A percentile compares a stretch with the other conserved stretches of the same genome.
These are phyloP conservation scores for Auricularia auricula-judae DNA, from an alignment of 768 basidiomycete genomes.

Conservation along the genomic window DNA sequence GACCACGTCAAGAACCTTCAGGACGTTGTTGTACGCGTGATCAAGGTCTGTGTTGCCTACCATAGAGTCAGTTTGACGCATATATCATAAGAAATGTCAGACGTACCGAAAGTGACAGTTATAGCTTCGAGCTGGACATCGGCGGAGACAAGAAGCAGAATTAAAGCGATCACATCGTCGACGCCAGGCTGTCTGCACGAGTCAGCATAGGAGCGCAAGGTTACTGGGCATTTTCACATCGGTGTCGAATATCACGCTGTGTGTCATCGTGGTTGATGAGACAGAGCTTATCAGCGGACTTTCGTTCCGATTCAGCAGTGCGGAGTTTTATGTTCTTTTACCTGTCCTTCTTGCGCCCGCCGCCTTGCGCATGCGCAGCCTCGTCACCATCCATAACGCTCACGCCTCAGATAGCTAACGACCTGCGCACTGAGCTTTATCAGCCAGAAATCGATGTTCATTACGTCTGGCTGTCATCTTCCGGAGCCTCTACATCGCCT, in stretches of 20 bases:
- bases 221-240: constrained; percentile 2
- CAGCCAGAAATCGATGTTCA: constrained; percentile 47
- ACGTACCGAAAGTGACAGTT: constrained; percentile 11
- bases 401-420: constrained; percentile 82
- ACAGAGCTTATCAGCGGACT: not conserved
- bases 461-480: constrained; percentile 47
- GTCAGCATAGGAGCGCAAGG: not conserved
- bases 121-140: constrained; percentile 12
- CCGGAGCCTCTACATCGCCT: constrained; percentile 24
- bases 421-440: constrained; percentile 71
- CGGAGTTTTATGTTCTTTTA: constrained; percentile 63
- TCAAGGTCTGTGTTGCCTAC: constrained; percentile 12
- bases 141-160: constrained; percentile 14
- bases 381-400: constrained; percentile 37
- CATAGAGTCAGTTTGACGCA: not conserved
- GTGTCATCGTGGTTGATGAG: constrained; percentile 1
- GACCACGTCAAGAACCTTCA: constrained; percentile 18
- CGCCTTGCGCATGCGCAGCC: constrained; percentile 42
- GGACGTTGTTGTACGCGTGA: constrained; percentile 15
- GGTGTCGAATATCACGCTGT: constrained; percentile 8
- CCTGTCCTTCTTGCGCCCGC: constrained; percentile 81
- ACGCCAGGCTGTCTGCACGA: constrained; percentile 6
- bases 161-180: constrained; percentile 15
- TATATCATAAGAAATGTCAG: not conserved
- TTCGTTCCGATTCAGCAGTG: too few relatives aligned